Evolutionary conservation across 306 rosid genomes (phyloP).

Genomic region (Comarum palustre): DNA sequence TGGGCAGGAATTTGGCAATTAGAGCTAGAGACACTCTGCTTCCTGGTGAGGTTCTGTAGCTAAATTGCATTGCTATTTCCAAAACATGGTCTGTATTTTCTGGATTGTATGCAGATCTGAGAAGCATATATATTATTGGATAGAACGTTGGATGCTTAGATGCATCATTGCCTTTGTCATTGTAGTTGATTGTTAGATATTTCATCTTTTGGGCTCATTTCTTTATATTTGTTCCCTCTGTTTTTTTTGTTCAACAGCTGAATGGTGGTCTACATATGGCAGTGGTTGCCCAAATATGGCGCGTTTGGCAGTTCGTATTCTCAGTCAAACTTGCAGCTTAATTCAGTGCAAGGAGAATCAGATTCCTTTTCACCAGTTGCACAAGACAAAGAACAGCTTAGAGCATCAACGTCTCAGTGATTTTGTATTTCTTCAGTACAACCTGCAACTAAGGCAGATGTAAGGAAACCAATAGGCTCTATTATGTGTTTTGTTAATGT

Average conservation of each 20-base stretch:
- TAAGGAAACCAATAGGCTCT: slow-evolving; percentile 18
- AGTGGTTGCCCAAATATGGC: slow-evolving; percentile 70
- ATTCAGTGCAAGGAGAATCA: slow-evolving; percentile 42
- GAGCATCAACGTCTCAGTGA: slow-evolving; percentile 64
- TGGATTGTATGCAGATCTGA: background rate
- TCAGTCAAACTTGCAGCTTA: slow-evolving; percentile 67
- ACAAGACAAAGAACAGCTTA: slow-evolving; percentile 51
- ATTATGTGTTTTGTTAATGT: background rate
- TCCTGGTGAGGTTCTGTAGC: slow-evolving; percentile 56
- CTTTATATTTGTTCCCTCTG: slow-evolving; percentile 14
- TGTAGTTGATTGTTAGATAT: background rate
- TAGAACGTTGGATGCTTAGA: background rate
- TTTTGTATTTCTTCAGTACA: slow-evolving; percentile 57
- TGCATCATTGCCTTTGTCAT: background rate
- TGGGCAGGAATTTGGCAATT: slow-evolving; percentile 76
- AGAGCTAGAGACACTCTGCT: slow-evolving; percentile 73
- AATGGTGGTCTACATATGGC: slow-evolving; percentile 89
- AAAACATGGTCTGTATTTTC: slow-evolving; percentile 1
- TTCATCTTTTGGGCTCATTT: background rate
- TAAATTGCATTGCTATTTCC: slow-evolving; percentile 24
- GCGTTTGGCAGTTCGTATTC: slow-evolving; percentile 53
- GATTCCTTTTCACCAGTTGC: slow-evolving; percentile 46
- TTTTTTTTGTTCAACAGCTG: slow-evolving; percentile 55
- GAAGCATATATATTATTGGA: background rate
- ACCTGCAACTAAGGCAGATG: slow-evolving; percentile 34